Percentiles rank a stretch among this genome's conserved stretches.
Conservation (phyloP, 164 flowering plant species). For the Hamamelis virginiana region DNA sequence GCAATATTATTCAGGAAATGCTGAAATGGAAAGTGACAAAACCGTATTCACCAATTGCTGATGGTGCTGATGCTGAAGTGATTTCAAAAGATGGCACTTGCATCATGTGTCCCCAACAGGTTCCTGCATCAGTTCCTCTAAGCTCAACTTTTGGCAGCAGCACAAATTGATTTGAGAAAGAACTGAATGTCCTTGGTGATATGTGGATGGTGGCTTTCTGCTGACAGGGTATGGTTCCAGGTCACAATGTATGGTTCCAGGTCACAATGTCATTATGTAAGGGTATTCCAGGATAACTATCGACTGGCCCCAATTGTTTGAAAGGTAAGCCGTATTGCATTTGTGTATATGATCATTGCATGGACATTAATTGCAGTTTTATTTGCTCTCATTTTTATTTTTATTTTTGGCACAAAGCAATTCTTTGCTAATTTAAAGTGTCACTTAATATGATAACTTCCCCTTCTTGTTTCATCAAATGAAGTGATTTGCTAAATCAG, state of each 20-base stretch:
- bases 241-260: too few species aligned
- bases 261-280: neutral
- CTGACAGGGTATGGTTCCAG: neutral
- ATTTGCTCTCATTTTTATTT: too few species aligned
- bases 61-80: slow-evolving; percentile 29
- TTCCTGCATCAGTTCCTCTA: slow-evolving; percentile 46
- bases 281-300: neutral
- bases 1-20: slow-evolving; percentile 46
- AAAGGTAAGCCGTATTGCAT: neutral
- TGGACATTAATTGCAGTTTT: too few species aligned
- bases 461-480: too few species aligned
- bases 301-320: neutral
- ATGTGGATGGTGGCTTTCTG: slow-evolving; percentile 2
- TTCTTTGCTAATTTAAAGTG: too few species aligned
- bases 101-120: slow-evolving; percentile 55
- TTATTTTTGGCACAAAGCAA: too few species aligned
- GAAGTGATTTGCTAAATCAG: too few species aligned
- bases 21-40: slow-evolving; percentile 61
- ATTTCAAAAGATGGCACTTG: slow-evolving; percentile 37
- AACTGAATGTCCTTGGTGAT: neutral
- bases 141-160: slow-evolving; percentile 73
- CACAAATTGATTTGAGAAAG: slow-evolving; percentile 21
- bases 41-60: slow-evolving; percentile 78
- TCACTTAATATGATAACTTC: too few species aligned
- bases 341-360: neutral